Percentiles rank a stretch among this genome's conserved stretches.
Conservation (phyloP, 2,329 filamentous ascomycete species). For the Lachnellula willkommii region DNA sequence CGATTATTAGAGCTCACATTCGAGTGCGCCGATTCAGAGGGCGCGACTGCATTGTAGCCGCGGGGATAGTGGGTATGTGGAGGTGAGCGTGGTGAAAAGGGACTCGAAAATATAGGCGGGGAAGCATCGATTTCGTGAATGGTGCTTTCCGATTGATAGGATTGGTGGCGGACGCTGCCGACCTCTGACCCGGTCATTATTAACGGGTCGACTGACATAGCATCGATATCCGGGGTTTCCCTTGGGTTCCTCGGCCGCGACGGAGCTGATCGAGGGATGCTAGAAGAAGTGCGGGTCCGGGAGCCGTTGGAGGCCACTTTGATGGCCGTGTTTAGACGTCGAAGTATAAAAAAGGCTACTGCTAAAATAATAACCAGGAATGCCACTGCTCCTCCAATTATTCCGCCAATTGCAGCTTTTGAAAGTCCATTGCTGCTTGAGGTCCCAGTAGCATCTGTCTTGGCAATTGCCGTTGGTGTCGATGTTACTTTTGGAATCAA, state of each 20-base stretch:
- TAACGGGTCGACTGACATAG: slow-evolving; percentile 28
- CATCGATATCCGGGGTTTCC: slow-evolving; percentile 16
- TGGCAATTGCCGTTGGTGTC: slow-evolving; percentile 17
- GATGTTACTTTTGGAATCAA: slow-evolving; percentile 20
- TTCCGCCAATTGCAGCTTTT: slow-evolving; percentile 44
- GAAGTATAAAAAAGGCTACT: slow-evolving; percentile 45
- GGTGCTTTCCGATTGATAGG: slow-evolving; percentile 12
- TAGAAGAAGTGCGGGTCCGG: slow-evolving; percentile 17
- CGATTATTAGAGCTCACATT: slow-evolving; percentile 7
- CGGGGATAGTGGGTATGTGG: slow-evolving; percentile 12
- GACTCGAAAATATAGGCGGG: slow-evolving; percentile 18
- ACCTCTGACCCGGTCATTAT: slow-evolving; percentile 23
- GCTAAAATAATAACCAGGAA: slow-evolving; percentile 45
- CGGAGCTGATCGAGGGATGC: slow-evolving; percentile 4
- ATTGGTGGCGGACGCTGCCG: slow-evolving; percentile 14
- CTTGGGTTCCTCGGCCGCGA: slow-evolving; percentile 5
- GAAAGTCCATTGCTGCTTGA: slow-evolving; percentile 29
- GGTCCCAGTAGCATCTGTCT: slow-evolving; percentile 29
- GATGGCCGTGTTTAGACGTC: slow-evolving; percentile 38
- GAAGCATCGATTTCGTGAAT: slow-evolving; percentile 19
- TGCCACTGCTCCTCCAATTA: slow-evolving; percentile 46
- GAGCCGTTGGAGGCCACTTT: slow-evolving; percentile 31
- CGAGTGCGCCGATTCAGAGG: slow-evolving; percentile 17
- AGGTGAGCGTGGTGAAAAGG: slow-evolving; percentile 17
- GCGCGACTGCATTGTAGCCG: slow-evolving; percentile 22